Base-by-base conservation (phyloP, 306 rosid species). In the Gleditsia sinensis region DNA sequence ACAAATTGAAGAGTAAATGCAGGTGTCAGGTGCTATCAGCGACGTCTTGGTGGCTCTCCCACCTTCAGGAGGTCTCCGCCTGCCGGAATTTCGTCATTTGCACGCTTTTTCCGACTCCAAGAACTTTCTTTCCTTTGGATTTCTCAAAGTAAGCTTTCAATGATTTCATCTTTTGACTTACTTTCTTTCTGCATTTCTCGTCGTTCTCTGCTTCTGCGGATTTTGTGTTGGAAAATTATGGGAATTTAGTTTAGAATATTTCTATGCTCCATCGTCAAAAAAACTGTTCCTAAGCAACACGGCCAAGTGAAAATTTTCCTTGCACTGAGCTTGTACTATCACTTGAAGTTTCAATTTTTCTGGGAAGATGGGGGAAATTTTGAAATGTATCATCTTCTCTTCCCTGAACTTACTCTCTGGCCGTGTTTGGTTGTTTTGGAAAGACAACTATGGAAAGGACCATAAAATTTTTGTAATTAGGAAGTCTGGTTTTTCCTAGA, bases 41-140 rank as follows among this genome's bases (percentile, higher is more conserved):
- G 95, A 91, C 77, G 88, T 86, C 14, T 76, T 86, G 72, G 84
- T 87, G 58, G 85, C 80, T 58, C 83, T 88, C 75, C 93, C 97
- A 13, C 77, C 88, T 21, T 72, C 86, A 12, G 79, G 91, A 1
- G 87, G 88, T 71, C 75, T 80, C 39, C 67, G 89, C 58, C 54
- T 69, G 51, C 84, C 90, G 13, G 96, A 89, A 34, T 79, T 76
- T 67, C 81, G 94, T 50, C 88, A 85, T 68, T 67, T 78, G 48
- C 86, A 85, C 39, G 16, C 91, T 7, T 24, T 72, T 75, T 62
- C 78, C 69, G 88, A 86, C 63, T 33, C 96, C 78, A 89, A 89
- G 82, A 84, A 48, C 57, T 82, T 79, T 53, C 70, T 83, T 53
- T 82, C 89, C 5, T 50, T 79, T 51, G 88, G 89, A 46, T 77